phyloP scores from a whole-genome alignment of 805 yeast genomes.

The Kluyveromyces wickerhamii region DNA sequence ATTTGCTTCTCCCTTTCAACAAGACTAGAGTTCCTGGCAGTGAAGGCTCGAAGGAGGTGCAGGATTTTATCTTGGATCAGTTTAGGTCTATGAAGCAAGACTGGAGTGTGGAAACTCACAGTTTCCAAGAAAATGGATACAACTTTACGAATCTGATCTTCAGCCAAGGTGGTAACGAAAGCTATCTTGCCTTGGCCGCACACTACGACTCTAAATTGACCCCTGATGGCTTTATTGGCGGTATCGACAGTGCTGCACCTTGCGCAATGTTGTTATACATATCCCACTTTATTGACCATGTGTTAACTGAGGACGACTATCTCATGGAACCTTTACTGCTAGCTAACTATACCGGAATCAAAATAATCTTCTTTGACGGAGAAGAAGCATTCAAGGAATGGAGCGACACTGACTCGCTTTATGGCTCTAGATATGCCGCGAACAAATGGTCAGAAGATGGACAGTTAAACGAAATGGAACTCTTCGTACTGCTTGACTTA shows the following conservation, averaged over 20 bases:
- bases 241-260: constrained; percentile 52
- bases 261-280: constrained; percentile 44
- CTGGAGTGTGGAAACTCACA: constrained; percentile 26
- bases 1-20: constrained; percentile 29
- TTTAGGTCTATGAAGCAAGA: constrained; percentile 24
- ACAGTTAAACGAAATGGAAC: constrained; percentile 31
- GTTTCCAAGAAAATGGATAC: constrained; percentile 31
- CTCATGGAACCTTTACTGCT: constrained; percentile 11
- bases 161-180: constrained; percentile 20
- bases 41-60: constrained; percentile 31
- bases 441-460: constrained; percentile 27
- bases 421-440: constrained; percentile 48
- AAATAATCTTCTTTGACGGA: constrained; percentile 50
- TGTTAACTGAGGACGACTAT: constrained; percentile 7
- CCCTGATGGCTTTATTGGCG: constrained; percentile 53
- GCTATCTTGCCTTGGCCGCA: constrained; percentile 38
- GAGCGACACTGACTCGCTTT: constrained; percentile 44
- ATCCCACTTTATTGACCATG: constrained; percentile 28
- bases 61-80: constrained; percentile 30
- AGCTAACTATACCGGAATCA: constrained; percentile 31
- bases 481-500: constrained; percentile 43
- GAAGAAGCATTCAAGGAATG: constrained; percentile 53
- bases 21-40: constrained; percentile 38
- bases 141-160: constrained; percentile 35
- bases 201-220: constrained; percentile 45